A percentile compares a stretch with the other conserved stretches of the same genome.
These are phyloP conservation scores for Aulographum hederae DNA, from an alignment of 2,329 filamentous ascomycete species.

Conservation along the genomic window DNA sequence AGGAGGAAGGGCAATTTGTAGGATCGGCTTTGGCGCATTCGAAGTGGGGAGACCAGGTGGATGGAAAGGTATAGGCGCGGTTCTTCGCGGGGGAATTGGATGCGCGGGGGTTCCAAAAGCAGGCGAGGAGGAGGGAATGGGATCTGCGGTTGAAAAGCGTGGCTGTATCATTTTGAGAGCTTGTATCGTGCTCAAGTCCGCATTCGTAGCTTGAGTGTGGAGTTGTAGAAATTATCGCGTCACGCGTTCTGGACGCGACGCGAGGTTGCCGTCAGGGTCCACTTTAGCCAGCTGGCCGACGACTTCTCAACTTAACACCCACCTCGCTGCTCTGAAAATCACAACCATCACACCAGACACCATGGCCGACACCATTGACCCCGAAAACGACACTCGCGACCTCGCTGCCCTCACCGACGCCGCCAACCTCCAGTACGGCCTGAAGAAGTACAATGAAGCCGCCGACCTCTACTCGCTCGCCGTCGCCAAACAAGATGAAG, in stretches of 20 bases:
- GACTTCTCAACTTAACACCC: too few species aligned
- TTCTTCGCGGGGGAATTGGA: constrained; percentile 42
- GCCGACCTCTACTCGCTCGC: constrained; percentile 79
- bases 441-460: constrained; percentile 74
- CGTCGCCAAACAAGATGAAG: constrained; percentile 71
- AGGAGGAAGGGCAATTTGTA: constrained; percentile 79
- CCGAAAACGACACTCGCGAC: constrained; percentile 39
- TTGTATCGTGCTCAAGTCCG: too few species aligned
- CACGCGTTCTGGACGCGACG: too few species aligned
- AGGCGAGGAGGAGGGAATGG: constrained; percentile 73
- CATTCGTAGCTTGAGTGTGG: too few species aligned
- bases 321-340: too few species aligned
- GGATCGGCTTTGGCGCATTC: constrained; percentile 40
- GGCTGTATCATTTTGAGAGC: too few species aligned
- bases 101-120: constrained; percentile 77
- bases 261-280: too few species aligned
- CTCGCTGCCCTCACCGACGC: constrained; percentile 64
- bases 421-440: constrained; percentile 68
- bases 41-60: constrained; percentile 14
- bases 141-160: constrained; percentile 23
- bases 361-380: too few species aligned
- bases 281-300: too few species aligned
- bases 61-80: constrained; percentile 21
- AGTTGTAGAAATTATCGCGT: too few species aligned
- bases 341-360: too few species aligned